Evolutionary conservation across 805 yeast genomes (phyloP).

Genomic region (Candida fluviatilis): DNA sequence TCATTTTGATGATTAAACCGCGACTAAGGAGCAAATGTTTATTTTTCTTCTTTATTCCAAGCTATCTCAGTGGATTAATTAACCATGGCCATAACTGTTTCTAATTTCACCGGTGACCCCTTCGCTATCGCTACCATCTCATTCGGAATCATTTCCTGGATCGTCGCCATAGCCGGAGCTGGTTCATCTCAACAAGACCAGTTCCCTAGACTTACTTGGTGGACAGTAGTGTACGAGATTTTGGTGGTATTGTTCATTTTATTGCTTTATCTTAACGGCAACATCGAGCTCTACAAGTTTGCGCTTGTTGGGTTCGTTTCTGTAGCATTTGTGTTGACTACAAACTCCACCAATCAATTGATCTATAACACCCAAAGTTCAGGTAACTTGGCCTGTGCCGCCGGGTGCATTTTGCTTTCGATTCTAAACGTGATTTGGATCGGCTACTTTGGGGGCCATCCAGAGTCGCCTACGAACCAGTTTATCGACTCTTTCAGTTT

Average conservation of each 20-base stretch:
- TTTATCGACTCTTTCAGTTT: constrained; percentile 80
- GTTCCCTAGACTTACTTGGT: constrained; percentile 90
- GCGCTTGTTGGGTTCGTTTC: constrained; percentile 55
- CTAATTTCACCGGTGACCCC: constrained; percentile 73
- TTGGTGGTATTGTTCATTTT: constrained; percentile 50
- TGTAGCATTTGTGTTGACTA: constrained; percentile 76
- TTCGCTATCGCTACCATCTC: constrained; percentile 81
- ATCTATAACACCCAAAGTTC: constrained; percentile 62
- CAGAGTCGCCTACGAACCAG: constrained; percentile 80
- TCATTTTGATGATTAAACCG: background rate
- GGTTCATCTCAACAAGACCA: constrained; percentile 34
- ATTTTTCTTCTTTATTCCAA: too few species aligned
- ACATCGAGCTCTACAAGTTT: constrained; percentile 64
- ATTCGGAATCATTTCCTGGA: constrained; percentile 75
- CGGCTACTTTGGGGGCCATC: constrained; percentile 85
- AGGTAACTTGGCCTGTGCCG: constrained; percentile 79
- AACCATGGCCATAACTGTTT: constrained; percentile 32
- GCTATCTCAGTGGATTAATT: too few species aligned
- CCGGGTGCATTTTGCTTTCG: constrained; percentile 82
- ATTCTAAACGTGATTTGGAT: constrained; percentile 84
- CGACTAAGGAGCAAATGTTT: background rate
- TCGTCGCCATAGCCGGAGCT: constrained; percentile 84
- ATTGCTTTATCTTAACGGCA: constrained; percentile 53
- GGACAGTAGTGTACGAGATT: constrained; percentile 86
- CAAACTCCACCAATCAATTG: constrained; percentile 77